Evolutionary conservation across 352 stramenopile species (phyloP), one percentile per base, ranked within the genome.

Genomic region (Globisporangium iwayamae): DNA sequence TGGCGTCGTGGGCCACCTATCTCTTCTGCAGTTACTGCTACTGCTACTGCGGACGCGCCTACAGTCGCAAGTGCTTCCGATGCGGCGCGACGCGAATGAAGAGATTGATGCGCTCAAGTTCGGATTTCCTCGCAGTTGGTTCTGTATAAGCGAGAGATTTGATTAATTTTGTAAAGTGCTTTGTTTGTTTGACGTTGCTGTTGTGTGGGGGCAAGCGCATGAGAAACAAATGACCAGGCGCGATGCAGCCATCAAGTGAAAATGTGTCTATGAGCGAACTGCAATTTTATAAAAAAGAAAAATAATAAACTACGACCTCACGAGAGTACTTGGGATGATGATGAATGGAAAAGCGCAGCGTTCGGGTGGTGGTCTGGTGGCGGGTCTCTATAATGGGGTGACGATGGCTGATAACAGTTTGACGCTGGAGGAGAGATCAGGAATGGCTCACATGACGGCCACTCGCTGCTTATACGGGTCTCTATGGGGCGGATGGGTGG

Each of bases 1-100:
- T 90, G 79, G 83, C 52, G 52, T 11, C 55, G 61, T 38, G 46
- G 54, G 52, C 30, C 41, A 4, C 39, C 62, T 6, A 43, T 10
- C 38, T 14, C 38, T 14, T 10, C 36, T 34, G 20, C 36, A 7
- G 5, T 2, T 28, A 28, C 25, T 28, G 25, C 25, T 28, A 28
- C 22, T 34, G 47, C 36, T 36, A 4, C 18, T 13, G 53, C 16
- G 10, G 51, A 39, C 8, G 3, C 43, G 14, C 20, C 4, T 48
- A 11, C 36, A 14, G 14, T 41, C 36, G 9, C 36, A 41, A 41
- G 36, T 41, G 13, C 36, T 41, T 9, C 43, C 7, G 43, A 48
- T 20, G 4, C 18, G 7, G 16, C 43, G 16, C 43, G 43, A 48
- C 20, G 43, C 43, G 43, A 48, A 16, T 48, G 43, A 47, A 47